Base-by-base conservation (phyloP, 2,329 filamentous ascomycete species). In the Pestalotiopsis sp. region DNA sequence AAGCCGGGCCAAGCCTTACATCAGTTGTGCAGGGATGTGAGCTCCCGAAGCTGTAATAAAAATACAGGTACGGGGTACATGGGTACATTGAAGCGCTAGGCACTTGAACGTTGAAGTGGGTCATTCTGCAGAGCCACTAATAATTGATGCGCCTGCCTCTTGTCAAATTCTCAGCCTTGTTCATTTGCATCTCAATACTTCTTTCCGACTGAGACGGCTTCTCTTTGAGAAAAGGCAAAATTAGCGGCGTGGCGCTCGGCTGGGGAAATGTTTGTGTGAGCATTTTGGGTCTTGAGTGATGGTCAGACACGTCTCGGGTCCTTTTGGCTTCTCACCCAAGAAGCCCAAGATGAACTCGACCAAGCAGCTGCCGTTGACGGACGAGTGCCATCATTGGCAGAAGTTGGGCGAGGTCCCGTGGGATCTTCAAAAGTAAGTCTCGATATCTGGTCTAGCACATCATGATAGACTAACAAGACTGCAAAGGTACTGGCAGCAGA, bases 401-500 rank as follows among this genome's bases (percentile, higher is more conserved):
- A 80, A 85, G 38, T 82, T 88, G 12, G 82, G 87, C 38, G 88
- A 97, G 71, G 93, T 98, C 9, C 94, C 94, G 0, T 90, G 87
- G 84, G 90, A 97, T 74, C 89, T 97, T 68, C 91, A 93, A 79
- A 98, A 97, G 93, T 96, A 80, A 77, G 83, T 75, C 25, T 6
- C 45, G 4, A 2, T n/a, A n/a, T n/a, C n/a, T n/a, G n/a, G n/a
- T n/a, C n/a, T n/a, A n/a, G n/a, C n/a, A n/a, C n/a, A n/a, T n/a
- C n/a, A n/a, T n/a, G n/a, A n/a, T n/a, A n/a, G n/a, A n/a, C n/a
- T n/a, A 59, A 27, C 11, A 3, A 7, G 23, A n/a, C 39, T 1
- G 9, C 39, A 45, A 61, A 97, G 94, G 79, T 99, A 99, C 81
- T 99, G 93, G 89, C 86, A 91, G 17, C 95, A 98, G 77, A 89